Percentiles rank a stretch among this genome's conserved stretches.
These are phyloP conservation scores for Citrus cavaleriei DNA, from an alignment of 345 rosid genomes.

Conservation along the genomic window DNA sequence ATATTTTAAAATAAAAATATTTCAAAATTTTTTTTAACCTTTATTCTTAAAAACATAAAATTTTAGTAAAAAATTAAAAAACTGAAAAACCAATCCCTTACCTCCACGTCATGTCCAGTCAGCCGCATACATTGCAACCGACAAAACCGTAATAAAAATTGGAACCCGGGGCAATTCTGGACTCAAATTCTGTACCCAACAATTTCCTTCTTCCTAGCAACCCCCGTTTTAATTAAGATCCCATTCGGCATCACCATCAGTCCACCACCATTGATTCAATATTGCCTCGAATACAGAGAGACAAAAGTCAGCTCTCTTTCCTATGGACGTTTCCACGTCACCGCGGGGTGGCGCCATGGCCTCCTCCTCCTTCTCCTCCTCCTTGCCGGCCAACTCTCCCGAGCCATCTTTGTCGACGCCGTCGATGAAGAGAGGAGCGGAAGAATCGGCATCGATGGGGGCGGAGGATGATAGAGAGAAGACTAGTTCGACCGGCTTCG, in stretches of 20 bases:
- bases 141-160: background rate
- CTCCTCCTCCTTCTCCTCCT: constrained; percentile 10
- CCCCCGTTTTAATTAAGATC: background rate
- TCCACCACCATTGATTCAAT: background rate
- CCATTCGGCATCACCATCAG: background rate
- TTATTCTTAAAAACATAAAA: too few species aligned
- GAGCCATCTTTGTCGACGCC: constrained; percentile 11
- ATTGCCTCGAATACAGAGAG: constrained; percentile 1
- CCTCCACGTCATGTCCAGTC: constrained; percentile 8
- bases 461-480: constrained; percentile 1
- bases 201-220: background rate
- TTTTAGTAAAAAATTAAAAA: too few species aligned
- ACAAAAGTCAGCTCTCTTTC: constrained; percentile 13
- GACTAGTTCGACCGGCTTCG: constrained; percentile 19
- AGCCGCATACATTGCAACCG: background rate
- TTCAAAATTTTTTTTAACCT: rapidly evolving
- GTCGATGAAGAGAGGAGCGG: constrained; percentile 15
- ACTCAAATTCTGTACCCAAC: background rate
- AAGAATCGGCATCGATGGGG: background rate
- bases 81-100: background rate
- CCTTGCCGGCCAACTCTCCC: constrained; percentile 9
- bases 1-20: too few species aligned
- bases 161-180: background rate
- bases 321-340: constrained; percentile 30
- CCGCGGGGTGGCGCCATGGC: constrained; percentile 22